phyloP scores from a whole-genome alignment of 2,329 filamentous ascomycete genomes.

The Neopestalotiopsis rosae region DNA sequence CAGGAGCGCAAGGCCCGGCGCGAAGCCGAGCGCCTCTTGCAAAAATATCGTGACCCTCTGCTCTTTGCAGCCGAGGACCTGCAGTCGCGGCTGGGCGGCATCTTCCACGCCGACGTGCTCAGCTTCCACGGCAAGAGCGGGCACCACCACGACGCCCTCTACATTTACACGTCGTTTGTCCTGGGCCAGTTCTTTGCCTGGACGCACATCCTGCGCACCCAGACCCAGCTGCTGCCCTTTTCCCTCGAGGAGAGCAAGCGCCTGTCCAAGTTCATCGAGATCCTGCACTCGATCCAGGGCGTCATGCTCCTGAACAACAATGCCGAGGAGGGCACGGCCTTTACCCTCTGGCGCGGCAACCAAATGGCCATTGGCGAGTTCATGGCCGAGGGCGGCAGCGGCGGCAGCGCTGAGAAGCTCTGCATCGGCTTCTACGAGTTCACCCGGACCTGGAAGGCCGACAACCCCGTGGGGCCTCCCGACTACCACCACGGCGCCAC shows the following conservation, averaged over 20 bases:
- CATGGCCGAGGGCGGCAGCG: neutral
- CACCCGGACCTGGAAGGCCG: constrained; percentile 2
- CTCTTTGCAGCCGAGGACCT: constrained; percentile 10
- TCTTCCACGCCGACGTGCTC: constrained; percentile 10
- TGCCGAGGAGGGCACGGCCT: constrained; percentile 4
- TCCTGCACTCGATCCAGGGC: constrained; percentile 3
- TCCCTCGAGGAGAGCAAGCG: constrained; percentile 1
- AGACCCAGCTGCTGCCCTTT: constrained; percentile 7
- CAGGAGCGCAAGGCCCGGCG: constrained; percentile 8
- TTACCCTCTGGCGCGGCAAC: constrained; percentile 9
- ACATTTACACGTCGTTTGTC: constrained; percentile 9
- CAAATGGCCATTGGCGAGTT: constrained; percentile 11
- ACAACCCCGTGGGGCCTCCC: neutral
- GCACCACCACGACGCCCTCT: constrained; percentile 9
- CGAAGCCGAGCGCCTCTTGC: constrained; percentile 6
- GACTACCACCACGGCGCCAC: too few relatives aligned
- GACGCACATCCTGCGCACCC: constrained; percentile 8
- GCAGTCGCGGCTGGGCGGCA: constrained; percentile 6
- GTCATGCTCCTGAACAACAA: constrained; percentile 1
- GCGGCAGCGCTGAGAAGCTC: neutral
- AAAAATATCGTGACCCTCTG: constrained; percentile 5
- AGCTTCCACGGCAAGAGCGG: neutral
- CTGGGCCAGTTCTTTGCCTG: constrained; percentile 12
- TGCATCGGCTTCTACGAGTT: constrained; percentile 14
- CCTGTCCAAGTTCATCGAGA: constrained; percentile 7